A percentile compares a stretch with the other conserved stretches of the same genome.
Evolutionary conservation across 2,329 filamentous ascomycete species (phyloP).

Genomic region (Zymoseptoria crescenta): DNA sequence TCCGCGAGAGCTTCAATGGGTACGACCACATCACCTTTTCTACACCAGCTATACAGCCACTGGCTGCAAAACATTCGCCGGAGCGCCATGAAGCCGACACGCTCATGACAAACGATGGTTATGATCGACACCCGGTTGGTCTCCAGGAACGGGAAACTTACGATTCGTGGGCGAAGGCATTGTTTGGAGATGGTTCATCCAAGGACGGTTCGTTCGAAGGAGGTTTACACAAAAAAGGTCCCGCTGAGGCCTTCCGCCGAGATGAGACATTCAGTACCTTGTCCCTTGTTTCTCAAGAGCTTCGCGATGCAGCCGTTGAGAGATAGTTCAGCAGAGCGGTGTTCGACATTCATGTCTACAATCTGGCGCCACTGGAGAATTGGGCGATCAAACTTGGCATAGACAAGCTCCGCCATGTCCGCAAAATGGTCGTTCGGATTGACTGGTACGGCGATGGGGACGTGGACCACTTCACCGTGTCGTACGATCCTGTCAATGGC

Average conservation of each 20-base stretch:
- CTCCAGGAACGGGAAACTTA: background rate
- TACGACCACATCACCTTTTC: no score
- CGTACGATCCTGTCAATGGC: background rate
- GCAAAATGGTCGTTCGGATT: background rate
- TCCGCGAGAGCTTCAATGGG: conserved; percentile 1
- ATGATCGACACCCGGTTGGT: background rate
- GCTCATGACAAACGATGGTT: no score
- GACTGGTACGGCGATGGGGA: background rate
- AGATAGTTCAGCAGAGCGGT: background rate
- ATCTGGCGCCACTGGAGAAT: no score
- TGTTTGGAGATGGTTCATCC: background rate
- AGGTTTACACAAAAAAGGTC: background rate
- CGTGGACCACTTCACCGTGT: background rate
- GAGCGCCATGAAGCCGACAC: no score
- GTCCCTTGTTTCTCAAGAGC: background rate
- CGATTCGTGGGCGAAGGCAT: background rate
- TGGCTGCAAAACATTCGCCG: background rate
- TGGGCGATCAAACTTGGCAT: background rate
- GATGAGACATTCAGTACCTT: background rate
- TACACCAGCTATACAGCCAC: background rate
- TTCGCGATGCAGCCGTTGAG: background rate
- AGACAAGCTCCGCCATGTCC: no score
- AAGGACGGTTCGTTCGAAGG: background rate
- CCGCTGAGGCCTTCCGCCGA: background rate
- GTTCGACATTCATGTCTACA: background rate